Conservation (phyloP, 257 asterid species). For the Verbena officinalis region DNA sequence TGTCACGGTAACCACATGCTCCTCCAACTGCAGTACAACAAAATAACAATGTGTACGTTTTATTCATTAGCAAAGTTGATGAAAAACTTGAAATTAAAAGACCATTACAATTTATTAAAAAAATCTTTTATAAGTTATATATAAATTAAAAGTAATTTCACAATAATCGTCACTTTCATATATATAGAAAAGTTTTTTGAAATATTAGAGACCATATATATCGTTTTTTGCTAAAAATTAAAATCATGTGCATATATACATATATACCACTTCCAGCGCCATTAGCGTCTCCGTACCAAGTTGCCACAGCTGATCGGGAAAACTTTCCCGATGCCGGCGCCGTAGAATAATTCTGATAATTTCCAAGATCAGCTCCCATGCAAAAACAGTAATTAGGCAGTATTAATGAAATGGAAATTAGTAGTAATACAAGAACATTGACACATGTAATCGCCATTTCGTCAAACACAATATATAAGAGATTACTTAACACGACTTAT, state of each 20-base stretch:
- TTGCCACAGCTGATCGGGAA: conserved; percentile 31
- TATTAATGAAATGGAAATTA: neutral
- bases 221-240: too few species aligned
- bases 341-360: neutral
- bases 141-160: too few species aligned
- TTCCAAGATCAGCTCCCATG: neutral
- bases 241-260: neutral
- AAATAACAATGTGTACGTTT: neutral
- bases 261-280: conserved; percentile 30
- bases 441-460: neutral
- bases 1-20: conserved; percentile 40
- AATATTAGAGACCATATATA: too few species aligned
- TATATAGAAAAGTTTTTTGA: too few species aligned
- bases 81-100: too few species aligned
- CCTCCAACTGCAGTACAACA: conserved; percentile 36
- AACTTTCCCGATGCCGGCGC: too few species aligned
- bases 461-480: neutral
- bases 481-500: neutral
- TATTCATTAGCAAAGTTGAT: too few species aligned
- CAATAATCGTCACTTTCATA: too few species aligned
- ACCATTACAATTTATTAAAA: too few species aligned
- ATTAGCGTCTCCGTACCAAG: conserved; percentile 34
- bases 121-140: too few species aligned
- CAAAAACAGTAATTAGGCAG: conserved; percentile 17
- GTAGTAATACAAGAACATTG: neutral